These are phyloP conservation scores for Henckelia pumila DNA, from an alignment of 257 asterid species.

Conservation along the genomic window DNA sequence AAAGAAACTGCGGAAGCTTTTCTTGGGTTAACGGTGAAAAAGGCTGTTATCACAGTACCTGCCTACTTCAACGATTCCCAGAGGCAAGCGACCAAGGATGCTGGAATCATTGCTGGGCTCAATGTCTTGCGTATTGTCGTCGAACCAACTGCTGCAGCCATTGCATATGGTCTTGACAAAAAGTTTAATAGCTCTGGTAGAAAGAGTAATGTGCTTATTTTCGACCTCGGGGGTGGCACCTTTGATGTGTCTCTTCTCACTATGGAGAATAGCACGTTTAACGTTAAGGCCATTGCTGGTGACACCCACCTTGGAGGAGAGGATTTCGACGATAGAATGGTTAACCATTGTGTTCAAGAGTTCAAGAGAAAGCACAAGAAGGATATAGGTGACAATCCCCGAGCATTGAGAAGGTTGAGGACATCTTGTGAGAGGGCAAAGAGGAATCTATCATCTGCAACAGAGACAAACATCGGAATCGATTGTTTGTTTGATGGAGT, in stretches of 20 bases:
- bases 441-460: slow-evolving; percentile 1
- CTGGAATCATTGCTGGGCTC: neutral
- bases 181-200: neutral
- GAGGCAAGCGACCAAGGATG: neutral
- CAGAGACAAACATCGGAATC: neutral
- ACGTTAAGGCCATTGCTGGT: neutral
- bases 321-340: neutral
- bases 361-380: neutral
- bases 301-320: neutral
- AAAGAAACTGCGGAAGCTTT: neutral
- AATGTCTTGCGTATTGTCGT: neutral
- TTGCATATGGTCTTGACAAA: neutral
- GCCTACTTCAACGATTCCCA: neutral
- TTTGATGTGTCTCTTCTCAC: slow-evolving; percentile 7
- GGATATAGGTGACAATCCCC: neutral
- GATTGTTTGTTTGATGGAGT: neutral
- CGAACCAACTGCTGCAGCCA: neutral
- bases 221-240: slow-evolving; percentile 2
- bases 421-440: slow-evolving; percentile 1
- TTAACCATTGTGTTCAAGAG: neutral
- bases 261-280: neutral
- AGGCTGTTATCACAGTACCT: neutral
- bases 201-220: neutral
- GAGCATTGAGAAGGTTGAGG: neutral
- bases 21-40: neutral